These are phyloP conservation scores for Celoporthe dispersa DNA, from an alignment of 2,329 filamentous ascomycete genomes.

Conservation along the genomic window DNA sequence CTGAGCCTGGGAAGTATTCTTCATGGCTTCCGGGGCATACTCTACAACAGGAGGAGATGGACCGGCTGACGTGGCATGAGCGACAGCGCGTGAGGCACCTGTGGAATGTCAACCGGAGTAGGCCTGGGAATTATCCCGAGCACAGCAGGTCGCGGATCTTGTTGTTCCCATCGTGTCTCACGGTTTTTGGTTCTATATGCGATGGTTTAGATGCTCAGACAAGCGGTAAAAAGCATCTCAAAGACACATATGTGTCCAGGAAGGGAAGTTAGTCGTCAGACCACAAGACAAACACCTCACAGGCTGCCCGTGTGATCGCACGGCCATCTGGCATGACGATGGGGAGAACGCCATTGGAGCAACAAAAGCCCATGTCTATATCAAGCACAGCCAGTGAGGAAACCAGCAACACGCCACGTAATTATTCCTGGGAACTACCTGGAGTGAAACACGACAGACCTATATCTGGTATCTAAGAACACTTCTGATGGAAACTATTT, in stretches of 20 bases:
- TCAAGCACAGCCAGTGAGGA: neutral
- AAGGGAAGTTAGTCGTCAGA: neutral
- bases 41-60: neutral
- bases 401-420: neutral
- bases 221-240: neutral
- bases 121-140: neutral
- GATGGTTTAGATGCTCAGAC: neutral
- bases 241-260: neutral
- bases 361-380: neutral
- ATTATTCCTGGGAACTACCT: neutral
- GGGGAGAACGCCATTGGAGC: neutral
- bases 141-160: neutral
- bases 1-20: neutral
- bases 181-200: neutral
- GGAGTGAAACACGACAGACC: neutral
- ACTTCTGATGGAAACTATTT: neutral
- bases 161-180: neutral
- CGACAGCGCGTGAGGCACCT: too few relatives aligned
- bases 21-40: neutral
- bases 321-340: too few relatives aligned
- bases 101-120: too few relatives aligned
- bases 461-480: neutral
- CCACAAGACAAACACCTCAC: neutral
- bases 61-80: neutral
- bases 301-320: neutral